A percentile compares a stretch with the other conserved stretches of the same genome.
Evolutionary conservation across 2,329 filamentous ascomycete genomes (phyloP).

Genomic region (Knufia petricola): DNA sequence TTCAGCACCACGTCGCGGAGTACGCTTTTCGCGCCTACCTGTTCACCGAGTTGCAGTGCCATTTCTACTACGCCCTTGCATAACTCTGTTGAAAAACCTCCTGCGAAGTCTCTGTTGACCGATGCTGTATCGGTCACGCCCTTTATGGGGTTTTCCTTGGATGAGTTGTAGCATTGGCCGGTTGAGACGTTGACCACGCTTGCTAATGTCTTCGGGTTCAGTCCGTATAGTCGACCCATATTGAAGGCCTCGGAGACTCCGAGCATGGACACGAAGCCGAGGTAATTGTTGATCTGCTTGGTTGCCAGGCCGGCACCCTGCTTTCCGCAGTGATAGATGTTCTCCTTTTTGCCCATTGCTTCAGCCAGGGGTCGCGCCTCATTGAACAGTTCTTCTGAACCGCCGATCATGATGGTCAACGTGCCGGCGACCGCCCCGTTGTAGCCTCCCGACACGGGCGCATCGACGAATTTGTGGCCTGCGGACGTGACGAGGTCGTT

Average conservation of each 20-base stretch:
- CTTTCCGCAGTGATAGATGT: slow-evolving; percentile 27
- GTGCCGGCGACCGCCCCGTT: slow-evolving; percentile 44
- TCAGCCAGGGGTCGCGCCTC: slow-evolving; percentile 32
- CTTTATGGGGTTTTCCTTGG: slow-evolving; percentile 25
- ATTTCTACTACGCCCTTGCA: slow-evolving; percentile 52
- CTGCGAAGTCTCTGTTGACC: slow-evolving; percentile 30
- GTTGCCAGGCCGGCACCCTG: slow-evolving; percentile 25
- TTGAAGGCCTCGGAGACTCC: slow-evolving; percentile 25
- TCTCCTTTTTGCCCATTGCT: slow-evolving; percentile 43
- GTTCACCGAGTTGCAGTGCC: slow-evolving; percentile 46
- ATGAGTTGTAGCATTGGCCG: slow-evolving; percentile 25
- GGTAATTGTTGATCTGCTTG: slow-evolving; percentile 27
- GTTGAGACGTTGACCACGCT: slow-evolving; percentile 24
- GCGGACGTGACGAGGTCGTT: slow-evolving; percentile 24
- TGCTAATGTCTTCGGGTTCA: slow-evolving; percentile 24
- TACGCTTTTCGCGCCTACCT: slow-evolving; percentile 41
- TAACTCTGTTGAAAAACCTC: slow-evolving; percentile 45
- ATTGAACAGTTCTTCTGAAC: slow-evolving; percentile 30
- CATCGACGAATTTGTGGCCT: slow-evolving; percentile 41
- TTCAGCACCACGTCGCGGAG: slow-evolving; percentile 42
- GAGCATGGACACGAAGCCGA: slow-evolving; percentile 23
- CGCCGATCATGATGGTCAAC: slow-evolving; percentile 48
- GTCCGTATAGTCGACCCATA: slow-evolving; percentile 24
- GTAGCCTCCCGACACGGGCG: slow-evolving; percentile 45
- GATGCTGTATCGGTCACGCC: slow-evolving; percentile 35